Percentiles rank a stretch among this genome's conserved stretches.
phyloP scores from a whole-genome alignment of 1,139 yeast genomes.

The Kluyveromyces marxianus region DNA sequence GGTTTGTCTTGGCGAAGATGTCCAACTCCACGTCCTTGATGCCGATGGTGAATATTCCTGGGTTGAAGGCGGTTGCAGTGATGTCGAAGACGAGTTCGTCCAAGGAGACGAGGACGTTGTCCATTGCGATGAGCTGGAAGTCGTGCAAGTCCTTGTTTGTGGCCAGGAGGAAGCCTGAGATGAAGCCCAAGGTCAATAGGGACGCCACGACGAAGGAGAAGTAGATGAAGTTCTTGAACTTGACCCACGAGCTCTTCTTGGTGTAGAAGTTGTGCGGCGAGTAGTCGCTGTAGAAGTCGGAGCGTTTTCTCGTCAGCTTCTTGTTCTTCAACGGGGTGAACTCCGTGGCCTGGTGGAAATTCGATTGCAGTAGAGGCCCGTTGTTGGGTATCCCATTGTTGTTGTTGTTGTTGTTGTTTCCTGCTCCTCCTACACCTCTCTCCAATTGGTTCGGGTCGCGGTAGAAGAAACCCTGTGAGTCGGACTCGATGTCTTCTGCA shows the following conservation, averaged over 20 bases:
- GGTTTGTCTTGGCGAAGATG: constrained; percentile 76
- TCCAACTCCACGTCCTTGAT: constrained; percentile 69
- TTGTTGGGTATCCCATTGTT: too few species aligned
- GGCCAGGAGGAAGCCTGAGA: constrained; percentile 78
- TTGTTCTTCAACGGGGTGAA: constrained; percentile 8
- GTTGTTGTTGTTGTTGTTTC: too few species aligned
- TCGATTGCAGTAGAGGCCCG: background rate
- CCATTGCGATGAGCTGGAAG: constrained; percentile 52
- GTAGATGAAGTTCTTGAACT: constrained; percentile 45
- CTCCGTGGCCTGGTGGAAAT: constrained; percentile 8
- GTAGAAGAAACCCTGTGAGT: constrained; percentile 16
- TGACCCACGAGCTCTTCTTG: constrained; percentile 28
- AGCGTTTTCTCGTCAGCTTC: constrained; percentile 7
- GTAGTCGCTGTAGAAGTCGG: constrained; percentile 38
- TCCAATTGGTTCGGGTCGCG: constrained; percentile 22
- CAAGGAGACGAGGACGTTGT: constrained; percentile 69
- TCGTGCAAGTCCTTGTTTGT: constrained; percentile 76
- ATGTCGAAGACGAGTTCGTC: constrained; percentile 82
- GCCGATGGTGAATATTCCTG: constrained; percentile 69
- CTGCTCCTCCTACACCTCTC: too few species aligned
- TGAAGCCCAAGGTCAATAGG: constrained; percentile 63
- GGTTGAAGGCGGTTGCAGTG: constrained; percentile 73
- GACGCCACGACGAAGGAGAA: constrained; percentile 46
- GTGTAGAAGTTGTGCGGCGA: constrained; percentile 45
- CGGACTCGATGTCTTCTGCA: constrained; percentile 18